These are phyloP conservation scores for Aspergillus saccharolyticus DNA, from an alignment of 495 filamentous ascomycete species.

Conservation along the genomic window DNA sequence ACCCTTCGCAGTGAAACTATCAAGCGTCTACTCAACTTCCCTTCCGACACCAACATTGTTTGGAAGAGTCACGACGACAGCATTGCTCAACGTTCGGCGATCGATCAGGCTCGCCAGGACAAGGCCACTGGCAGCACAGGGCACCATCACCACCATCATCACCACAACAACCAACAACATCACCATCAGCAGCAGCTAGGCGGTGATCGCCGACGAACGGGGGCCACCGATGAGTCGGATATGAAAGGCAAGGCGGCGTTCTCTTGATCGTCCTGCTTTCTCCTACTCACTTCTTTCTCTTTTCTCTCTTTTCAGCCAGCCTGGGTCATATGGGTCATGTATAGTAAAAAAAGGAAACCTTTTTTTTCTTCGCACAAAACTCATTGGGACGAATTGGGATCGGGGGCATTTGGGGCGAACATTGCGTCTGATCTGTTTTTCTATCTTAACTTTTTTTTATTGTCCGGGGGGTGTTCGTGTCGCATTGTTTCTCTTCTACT, in stretches of 20 bases:
- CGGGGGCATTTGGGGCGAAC: conserved; percentile 42
- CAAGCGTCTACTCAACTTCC: conserved; percentile 80
- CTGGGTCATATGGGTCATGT: conserved; percentile 37
- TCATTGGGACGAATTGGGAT: conserved; percentile 44
- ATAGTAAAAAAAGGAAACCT: conserved; percentile 33
- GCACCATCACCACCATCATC: conserved; percentile 29
- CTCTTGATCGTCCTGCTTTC: conserved; percentile 25
- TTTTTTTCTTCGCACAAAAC: conserved; percentile 20
- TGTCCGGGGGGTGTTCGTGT: background rate
- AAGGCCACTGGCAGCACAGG: conserved; percentile 52
- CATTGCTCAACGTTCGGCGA: conserved; percentile 74
- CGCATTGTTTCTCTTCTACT: conserved; percentile 9
- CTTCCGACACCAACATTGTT: conserved; percentile 80
- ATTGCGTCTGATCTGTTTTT: conserved; percentile 37
- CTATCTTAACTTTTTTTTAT: conserved; percentile 17
- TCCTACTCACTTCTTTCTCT: conserved; percentile 7
- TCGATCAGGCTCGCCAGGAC: conserved; percentile 77
- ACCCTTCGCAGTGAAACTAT: conserved; percentile 69
- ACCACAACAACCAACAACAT: conserved; percentile 10
- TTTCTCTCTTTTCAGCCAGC: conserved; percentile 6
- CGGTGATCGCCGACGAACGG: conserved; percentile 41
- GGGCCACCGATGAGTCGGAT: conserved; percentile 42
- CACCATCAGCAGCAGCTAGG: conserved; percentile 31
- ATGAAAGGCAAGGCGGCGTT: conserved; percentile 41
- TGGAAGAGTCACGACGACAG: conserved; percentile 89